Base-by-base conservation (phyloP, 2,329 filamentous ascomycete genomes). In the Xylariaceae sp. region DNA sequence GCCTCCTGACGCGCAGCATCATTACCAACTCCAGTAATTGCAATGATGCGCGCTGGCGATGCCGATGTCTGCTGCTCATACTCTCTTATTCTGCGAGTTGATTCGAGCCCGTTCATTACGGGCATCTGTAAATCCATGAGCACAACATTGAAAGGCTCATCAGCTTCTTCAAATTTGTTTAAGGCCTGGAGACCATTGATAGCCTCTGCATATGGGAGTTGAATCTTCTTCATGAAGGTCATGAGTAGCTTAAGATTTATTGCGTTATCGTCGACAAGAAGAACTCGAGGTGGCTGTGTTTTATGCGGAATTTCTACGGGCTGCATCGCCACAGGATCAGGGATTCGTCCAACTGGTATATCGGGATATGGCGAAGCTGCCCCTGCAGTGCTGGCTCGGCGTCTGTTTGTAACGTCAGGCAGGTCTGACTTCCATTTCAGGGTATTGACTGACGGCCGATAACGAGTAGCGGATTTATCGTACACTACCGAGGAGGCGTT, bases 101-200 rank as follows among this genome's bases (percentile, higher is more conserved):
- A 71, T 17, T 75, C 74, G 13, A 79, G 66, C 0, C 77, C 77
- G 56, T 82, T 74, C 57, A 83, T 75, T 5, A 81, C 68, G 0
- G 80, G 80, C 80, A 83, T 83, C 63, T 71, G 76, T 6, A 81
- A 73, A 56, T 83, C 80, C 71, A 74, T 74, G 1, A 74, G 60
- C 2, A 74, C 56, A 19, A 66, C 70, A 45, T 69, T 67, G 38
- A 73, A 73, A 2, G 50, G 52, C 18, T 47, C 55, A 13, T 39
- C 56, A n/a, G 67, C 60, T 10, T 62, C 58, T 43, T 69, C 70
- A 59, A 74, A 79, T 9, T 60, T 63, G n/a, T 75, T 69, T 1
- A 80, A 64, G 1, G 77, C 77, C 59, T 77, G 71, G 17, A 72
- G 69, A 6, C 77, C 77, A 51, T 80, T 74, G 31, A 65, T 66